Conservation (phyloP, 306 rosid species). For the Pueraria montana region DNA sequence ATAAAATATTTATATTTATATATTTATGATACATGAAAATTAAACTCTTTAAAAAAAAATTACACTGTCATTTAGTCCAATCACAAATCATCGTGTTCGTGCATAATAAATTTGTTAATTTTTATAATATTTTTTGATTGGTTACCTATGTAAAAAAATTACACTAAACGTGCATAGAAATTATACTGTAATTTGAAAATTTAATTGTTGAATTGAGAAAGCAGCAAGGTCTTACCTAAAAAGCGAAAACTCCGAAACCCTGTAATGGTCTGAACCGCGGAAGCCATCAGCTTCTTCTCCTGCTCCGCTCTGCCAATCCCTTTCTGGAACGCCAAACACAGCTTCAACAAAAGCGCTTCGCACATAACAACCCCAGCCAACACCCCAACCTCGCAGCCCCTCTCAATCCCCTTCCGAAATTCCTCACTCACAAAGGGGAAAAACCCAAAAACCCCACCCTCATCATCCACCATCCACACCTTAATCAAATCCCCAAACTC, state of each 20-base stretch:
- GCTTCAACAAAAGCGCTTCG: constrained; percentile 67
- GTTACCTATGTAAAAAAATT: too few relatives aligned
- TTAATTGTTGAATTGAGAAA: background rate
- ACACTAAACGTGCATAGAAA: background rate
- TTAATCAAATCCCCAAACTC: constrained; percentile 61
- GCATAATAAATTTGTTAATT: too few relatives aligned
- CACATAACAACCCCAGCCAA: constrained; percentile 79
- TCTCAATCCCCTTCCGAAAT: constrained; percentile 47
- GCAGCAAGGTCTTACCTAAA: constrained; percentile 59
- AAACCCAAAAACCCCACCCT: constrained; percentile 38
- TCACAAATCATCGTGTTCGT: too few relatives aligned
- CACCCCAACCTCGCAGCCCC: constrained; percentile 58
- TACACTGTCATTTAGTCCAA: too few relatives aligned
- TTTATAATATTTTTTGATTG: too few relatives aligned
- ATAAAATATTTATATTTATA: too few relatives aligned
- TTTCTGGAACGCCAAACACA: constrained; percentile 60
- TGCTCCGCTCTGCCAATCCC: constrained; percentile 55
- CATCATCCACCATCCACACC: constrained; percentile 70
- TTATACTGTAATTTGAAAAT: background rate
- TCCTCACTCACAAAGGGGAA: constrained; percentile 66
- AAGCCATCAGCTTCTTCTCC: constrained; percentile 60
- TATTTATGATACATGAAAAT: too few relatives aligned
- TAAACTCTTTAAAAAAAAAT: too few relatives aligned
- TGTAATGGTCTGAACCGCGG: constrained; percentile 59
- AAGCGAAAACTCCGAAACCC: constrained; percentile 70